Evolutionary conservation across 2,329 filamentous ascomycete genomes (phyloP), one percentile per base, ranked within the genome.

Genomic region (Sporothrix protearum): DNA sequence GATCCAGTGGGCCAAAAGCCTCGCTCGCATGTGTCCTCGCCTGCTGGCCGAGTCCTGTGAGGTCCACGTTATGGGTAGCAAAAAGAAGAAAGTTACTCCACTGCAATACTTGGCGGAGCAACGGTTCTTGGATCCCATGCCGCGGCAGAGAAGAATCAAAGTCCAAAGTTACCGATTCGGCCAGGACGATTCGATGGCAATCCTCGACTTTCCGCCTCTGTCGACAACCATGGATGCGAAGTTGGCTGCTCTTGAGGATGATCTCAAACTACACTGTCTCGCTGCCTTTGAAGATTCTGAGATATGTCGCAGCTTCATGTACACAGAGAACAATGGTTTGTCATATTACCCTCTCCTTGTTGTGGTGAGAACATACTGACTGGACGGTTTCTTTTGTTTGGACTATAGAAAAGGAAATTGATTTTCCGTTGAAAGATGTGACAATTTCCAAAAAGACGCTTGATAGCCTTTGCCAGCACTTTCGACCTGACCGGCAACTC

Each of bases 31-130:
- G 64, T 67, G 64, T 28, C 64, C 64, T 3, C 25, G 28, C 6
- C 64, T 67, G 6, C 64, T 67, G 14, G 64, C 64, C 25, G 45
- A 49, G 45, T 67, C 64, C 0, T 51, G 64, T 25, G 64, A 67
- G 14, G 64, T 51, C 19, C 51, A 33, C 19, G 28, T 67, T 12
- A 47, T 16, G 5, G 64, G 51, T 16, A 67, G 45, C 45, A 67
- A 67, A 30, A 67, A 67, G 45, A 67, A 67, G n/a, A 67, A 51
- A 12, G 64, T 51, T 28, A 67, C 64, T 6, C 64, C 64, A 1
- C 64, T 67, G 10, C 64, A 67, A 25, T 67, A 51, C 36, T 36
- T 67, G 28, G 64, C 64, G 16, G 64, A 67, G 28, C 64, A 67
- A 28, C 64, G 64, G 39, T 6, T 51, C 6, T 33, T 51, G 39